Base-by-base conservation (phyloP, 805 yeast species). In the Sugiyamaella floridensis region DNA sequence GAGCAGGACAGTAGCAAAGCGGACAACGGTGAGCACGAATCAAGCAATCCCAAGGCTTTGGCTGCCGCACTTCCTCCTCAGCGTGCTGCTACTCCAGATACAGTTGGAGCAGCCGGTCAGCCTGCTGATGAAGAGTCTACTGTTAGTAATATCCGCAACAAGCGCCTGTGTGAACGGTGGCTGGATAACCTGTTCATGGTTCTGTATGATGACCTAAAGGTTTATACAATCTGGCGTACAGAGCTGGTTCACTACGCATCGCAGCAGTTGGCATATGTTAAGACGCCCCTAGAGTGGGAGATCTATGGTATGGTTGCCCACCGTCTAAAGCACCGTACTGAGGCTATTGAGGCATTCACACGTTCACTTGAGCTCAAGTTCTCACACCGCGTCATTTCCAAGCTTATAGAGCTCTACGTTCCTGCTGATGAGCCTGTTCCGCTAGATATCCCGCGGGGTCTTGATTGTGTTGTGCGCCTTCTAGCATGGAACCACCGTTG, bases 401-500 rank as follows among this genome's bases (percentile, higher is more conserved):
- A 85, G 61, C 71, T 92, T 65, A 72, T 93, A 55, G 81, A 76
- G 52, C 83, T 78, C 65, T 86, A 85, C 64, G 68, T 66, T 58
- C 75, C 68, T 56, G 53, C 40, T 10, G 56, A 47, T 29, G 40
- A 40, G 32, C 34, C 49, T 9, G 22, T 50, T 12, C 49, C 53
- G 14, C 48, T 47, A 8, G 34, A 55, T 28, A 12, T 34, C 14
- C 32, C 48, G 42, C 49, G 55, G 41, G 80, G 88, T 11, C 73
- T 90, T 54, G 89, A 85, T 53, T 71, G 84, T 19, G 70, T 82
- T 52, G 87, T 90, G 37, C 86, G 85, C 62, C 72, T 93, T 50
- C 72, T 85, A n/a, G 95, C 93, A n/a, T 95, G 98, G 97, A 86
- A 89, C 65, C 97, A 90, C 68, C 80, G 99, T 64, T 93, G 99